A percentile compares a stretch with the other conserved stretches of the same genome.
Evolutionary conservation across 179 eudicot species (phyloP).

Genomic region (Nepenthes alata): DNA sequence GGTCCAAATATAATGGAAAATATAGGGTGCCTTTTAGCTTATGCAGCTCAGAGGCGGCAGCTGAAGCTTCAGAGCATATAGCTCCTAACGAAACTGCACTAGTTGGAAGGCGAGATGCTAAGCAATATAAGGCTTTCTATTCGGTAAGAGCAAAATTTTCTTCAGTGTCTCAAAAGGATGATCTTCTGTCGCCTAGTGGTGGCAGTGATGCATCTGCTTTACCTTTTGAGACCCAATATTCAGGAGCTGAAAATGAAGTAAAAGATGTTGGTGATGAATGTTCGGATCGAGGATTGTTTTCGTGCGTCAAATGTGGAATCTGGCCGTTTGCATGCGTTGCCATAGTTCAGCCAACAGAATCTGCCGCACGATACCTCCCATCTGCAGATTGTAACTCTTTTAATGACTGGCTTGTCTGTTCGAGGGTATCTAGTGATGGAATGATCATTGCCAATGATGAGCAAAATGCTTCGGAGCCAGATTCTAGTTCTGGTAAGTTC

Average conservation of each 20-base stretch:
- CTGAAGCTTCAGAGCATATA: conserved; percentile 24
- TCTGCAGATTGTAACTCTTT: conserved; percentile 60
- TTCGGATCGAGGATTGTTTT: conserved; percentile 64
- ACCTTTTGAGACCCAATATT: conserved; percentile 12
- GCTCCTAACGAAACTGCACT: conserved; percentile 27
- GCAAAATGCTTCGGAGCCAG: conserved; percentile 18
- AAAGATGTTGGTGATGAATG: conserved; percentile 34
- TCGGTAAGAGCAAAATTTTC: conserved; percentile 36
- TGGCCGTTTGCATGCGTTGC: conserved; percentile 95
- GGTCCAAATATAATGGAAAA: conserved; percentile 29
- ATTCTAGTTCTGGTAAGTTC: conserved; percentile 35
- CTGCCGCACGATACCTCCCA: conserved; percentile 60
- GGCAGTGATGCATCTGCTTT: conserved; percentile 15
- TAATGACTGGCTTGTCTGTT: conserved; percentile 30
- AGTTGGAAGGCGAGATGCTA: conserved; percentile 31
- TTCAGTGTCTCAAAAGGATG: conserved; percentile 13
- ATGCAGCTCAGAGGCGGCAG: conserved; percentile 31
- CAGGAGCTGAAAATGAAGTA: conserved; percentile 24
- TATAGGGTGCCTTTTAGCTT: conserved; percentile 38
- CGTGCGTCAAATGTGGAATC: conserved; percentile 95
- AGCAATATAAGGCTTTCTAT: conserved; percentile 28
- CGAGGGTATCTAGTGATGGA: conserved; percentile 22
- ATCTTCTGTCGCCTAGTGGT: conserved; percentile 11
- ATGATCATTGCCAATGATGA: conserved; percentile 14
- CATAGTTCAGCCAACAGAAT: conserved; percentile 67